Evolutionary conservation across 306 rosid genomes (phyloP), one percentile per base, ranked within the genome.

Genomic region (Abrus precatorius): DNA sequence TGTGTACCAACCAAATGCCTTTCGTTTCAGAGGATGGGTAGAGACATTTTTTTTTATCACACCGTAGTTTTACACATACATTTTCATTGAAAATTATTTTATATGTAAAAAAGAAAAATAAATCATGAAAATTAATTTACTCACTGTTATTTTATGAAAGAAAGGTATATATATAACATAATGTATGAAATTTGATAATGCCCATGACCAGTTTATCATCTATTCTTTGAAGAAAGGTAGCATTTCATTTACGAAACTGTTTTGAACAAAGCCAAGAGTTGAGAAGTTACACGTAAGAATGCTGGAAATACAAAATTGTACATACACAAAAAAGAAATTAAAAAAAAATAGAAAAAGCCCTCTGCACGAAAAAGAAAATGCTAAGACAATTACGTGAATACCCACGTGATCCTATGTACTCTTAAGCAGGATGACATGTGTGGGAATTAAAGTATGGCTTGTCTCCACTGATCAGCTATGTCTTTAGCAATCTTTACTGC

Each of bases 401-500:
- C 62, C 45, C 63, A 29, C 36, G 36, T 43, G 33, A 65, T 49
- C 66, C 78, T 61, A 69, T 69, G 84, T 66, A 76, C 72, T 87
- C 75, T 84, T 82, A 10, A 82, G 85, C 4, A 89, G 64, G 74
- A 88, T 84, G 38, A 89, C 78, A 43, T 76, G 91, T 60, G 94
- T 79, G 91, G 64, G 94, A 84, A 80, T 87, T 68, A 69, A 82
- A 13, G 59, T 62, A 68, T 11, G 44, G 77, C 13, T 78, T 77
- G 56, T 84, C 87, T 80, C 95, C 95, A 89, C 9, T 59, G 87
- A 7, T 67, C 83, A 54, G 84, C 88, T 9, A 92, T 30, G 77
- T 92, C 93, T 11, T 83, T 40, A 3, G 95, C 92, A 1, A 90
- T 90, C 54, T 80, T 84, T 7, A 80, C 85, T 13, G 97, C 92